These are phyloP conservation scores for Tuber umbilicatum DNA, from an alignment of 495 filamentous ascomycete genomes.

Conservation along the genomic window DNA sequence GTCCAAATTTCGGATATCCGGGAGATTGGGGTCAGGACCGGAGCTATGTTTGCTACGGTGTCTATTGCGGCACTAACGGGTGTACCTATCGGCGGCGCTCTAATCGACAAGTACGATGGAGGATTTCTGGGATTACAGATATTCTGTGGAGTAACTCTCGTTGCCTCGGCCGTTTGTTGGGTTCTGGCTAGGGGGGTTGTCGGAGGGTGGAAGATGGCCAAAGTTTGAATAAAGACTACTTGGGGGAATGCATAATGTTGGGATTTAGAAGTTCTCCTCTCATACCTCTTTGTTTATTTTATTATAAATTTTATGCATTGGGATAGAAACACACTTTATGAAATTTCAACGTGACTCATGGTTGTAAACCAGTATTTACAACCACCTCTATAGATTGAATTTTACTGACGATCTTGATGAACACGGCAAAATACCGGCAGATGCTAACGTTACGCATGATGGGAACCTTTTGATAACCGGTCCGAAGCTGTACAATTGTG, in stretches of 20 bases:
- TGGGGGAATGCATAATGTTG: not conserved
- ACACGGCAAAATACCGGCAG: not conserved
- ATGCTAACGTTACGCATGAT: not conserved
- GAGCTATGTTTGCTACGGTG: conserved; percentile 58
- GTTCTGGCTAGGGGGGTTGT: conserved; percentile 45
- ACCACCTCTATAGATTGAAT: not conserved
- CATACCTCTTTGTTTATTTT: not conserved
- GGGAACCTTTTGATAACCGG: not conserved
- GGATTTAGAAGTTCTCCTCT: not conserved
- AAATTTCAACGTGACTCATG: not conserved
- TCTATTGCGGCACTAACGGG: conserved; percentile 62
- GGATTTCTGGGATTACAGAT: conserved; percentile 56
- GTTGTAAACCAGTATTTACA: not conserved
- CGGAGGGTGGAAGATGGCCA: conserved; percentile 45
- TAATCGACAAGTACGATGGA: conserved; percentile 53
- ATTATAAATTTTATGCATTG: not conserved
- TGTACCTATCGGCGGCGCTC: conserved; percentile 65
- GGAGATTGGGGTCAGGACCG: conserved; percentile 67
- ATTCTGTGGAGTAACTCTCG: conserved; percentile 59
- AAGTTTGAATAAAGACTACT: conserved; percentile 24
- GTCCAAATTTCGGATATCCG: conserved; percentile 67
- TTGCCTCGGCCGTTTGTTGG: conserved; percentile 50
- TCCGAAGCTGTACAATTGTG: too few relatives aligned
- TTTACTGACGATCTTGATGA: not conserved
- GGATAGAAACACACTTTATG: not conserved